Base-by-base conservation (phyloP, 2,329 filamentous ascomycete genomes). In the Microdochium bolleyi region DNA sequence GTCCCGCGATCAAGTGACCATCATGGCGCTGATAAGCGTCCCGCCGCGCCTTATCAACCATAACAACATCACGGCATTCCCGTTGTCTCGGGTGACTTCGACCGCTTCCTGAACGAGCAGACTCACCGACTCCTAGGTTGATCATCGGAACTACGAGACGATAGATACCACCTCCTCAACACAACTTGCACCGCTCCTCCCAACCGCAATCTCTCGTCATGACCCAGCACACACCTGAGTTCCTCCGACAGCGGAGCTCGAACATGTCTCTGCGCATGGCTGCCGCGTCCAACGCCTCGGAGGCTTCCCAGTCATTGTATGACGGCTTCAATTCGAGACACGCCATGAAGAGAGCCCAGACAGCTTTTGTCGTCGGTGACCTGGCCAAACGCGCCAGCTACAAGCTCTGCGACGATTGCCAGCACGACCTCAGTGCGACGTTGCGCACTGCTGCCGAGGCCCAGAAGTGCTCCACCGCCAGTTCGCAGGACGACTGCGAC, bases 201-300 rank as follows among this genome's bases (percentile, higher is more conserved):
- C 37, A 14, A 19, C 46, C 19, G 21, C 24, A n/a, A 5, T 8
- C 46, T 16, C 14, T 24, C 32, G 50, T 49, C 55, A 78, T 79
- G 76, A 75, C 72, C 48, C 69, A 68, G 55, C 70, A 74, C 57
- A 73, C 74, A 1, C 64, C 73, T 55, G 69, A 73, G 21, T 72
- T 70, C 60, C 63, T 75, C 41, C 71, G 69, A 55, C 66, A 70
- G 46, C 72, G 74, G 55, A 66, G 63, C 55, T 77, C 74, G 55
- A 67, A 70, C 55, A 58, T 76, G 55, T 75, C 75, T 27, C 68
- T 77, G 48, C 75, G 73, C 58, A 68, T 72, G 51, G 64, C 68
- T 30, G 65, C 69, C 22, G 57, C 67, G 51, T 62, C 66, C 49
- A 64, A 65, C 56, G 58, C 62, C 48, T 53, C 58, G 14, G 55